A percentile compares a stretch with the other conserved stretches of the same genome.
Conservation (phyloP, 768 basidiomycete genomes). For the Rhizopogon vulgaris region DNA sequence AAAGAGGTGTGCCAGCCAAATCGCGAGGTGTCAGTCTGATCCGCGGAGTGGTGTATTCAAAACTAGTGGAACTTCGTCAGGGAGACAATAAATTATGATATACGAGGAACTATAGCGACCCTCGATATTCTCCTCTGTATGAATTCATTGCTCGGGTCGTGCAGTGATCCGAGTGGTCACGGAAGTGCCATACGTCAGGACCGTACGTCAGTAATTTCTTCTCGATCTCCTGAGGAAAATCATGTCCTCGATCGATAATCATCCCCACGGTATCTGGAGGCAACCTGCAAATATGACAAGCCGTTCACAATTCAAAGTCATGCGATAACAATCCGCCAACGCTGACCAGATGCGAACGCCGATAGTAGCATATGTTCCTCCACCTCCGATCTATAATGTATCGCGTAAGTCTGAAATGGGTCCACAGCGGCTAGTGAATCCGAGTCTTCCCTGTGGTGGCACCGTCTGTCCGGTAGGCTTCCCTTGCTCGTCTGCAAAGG, state of each 20-base stretch:
- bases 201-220: conserved; percentile 57
- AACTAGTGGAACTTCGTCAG: conserved; percentile 39
- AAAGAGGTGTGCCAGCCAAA: conserved; percentile 48
- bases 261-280: conserved; percentile 62
- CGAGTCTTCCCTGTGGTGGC: conserved; percentile 42
- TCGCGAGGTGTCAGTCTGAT: conserved; percentile 69
- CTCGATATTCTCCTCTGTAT: conserved; percentile 68
- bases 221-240: conserved; percentile 63
- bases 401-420: neutral
- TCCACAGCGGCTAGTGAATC: neutral
- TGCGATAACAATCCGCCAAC: neutral
- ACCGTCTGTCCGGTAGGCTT: conserved; percentile 39
- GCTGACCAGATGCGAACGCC: conserved; percentile 77
- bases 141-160: conserved; percentile 73
- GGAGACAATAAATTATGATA: neutral
- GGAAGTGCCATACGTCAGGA: conserved; percentile 69
- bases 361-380: conserved; percentile 76
- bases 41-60: conserved; percentile 71
- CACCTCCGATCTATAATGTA: conserved; percentile 70
- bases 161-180: conserved; percentile 44
- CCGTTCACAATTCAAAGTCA: neutral
- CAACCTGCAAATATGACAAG: conserved; percentile 41
- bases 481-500: conserved; percentile 53
- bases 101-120: conserved; percentile 33
- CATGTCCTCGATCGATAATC: conserved; percentile 76